Percentiles rank a stretch among this genome's conserved stretches.
Evolutionary conservation across 345 rosid species (phyloP).

Genomic region (Brassica carinata): DNA sequence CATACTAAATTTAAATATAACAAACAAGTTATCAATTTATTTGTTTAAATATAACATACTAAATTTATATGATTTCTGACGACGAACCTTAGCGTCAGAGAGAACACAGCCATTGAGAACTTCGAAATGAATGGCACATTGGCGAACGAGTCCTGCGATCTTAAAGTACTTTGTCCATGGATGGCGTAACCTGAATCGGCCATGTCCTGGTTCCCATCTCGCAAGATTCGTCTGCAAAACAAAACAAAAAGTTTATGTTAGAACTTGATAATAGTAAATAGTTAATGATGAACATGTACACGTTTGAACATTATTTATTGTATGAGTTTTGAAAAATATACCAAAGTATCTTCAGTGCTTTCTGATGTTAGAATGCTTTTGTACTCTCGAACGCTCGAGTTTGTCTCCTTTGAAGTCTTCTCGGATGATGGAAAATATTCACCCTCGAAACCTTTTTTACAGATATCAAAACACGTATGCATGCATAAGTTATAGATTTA

Average conservation of each 20-base stretch:
- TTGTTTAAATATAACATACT: not conserved
- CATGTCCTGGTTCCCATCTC: constrained; percentile 86
- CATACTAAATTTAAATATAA: too few species aligned
- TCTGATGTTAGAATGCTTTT: constrained; percentile 61
- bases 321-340: constrained; percentile 26
- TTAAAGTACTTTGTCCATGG: constrained; percentile 78
- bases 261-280: not conserved
- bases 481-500: not conserved
- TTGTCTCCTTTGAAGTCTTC: constrained; percentile 40
- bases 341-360: constrained; percentile 65
- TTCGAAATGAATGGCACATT: constrained; percentile 76
- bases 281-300: too few species aligned
- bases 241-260: not conserved
- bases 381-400: constrained; percentile 48
- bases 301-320: not conserved
- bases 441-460: constrained; percentile 55
- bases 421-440: constrained; percentile 51
- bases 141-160: constrained; percentile 62
- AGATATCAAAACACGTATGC: constrained; percentile 7
- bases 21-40: too few species aligned
- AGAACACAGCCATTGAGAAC: constrained; percentile 52
- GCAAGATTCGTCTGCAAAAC: constrained; percentile 70
- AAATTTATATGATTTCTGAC: not conserved
- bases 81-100: constrained; percentile 53
- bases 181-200: constrained; percentile 61